A percentile compares a stretch with the other conserved stretches of the same genome.
Conservation (phyloP, 192 early-diverging fungal genomes). For the Irineochytrium annulatum region DNA sequence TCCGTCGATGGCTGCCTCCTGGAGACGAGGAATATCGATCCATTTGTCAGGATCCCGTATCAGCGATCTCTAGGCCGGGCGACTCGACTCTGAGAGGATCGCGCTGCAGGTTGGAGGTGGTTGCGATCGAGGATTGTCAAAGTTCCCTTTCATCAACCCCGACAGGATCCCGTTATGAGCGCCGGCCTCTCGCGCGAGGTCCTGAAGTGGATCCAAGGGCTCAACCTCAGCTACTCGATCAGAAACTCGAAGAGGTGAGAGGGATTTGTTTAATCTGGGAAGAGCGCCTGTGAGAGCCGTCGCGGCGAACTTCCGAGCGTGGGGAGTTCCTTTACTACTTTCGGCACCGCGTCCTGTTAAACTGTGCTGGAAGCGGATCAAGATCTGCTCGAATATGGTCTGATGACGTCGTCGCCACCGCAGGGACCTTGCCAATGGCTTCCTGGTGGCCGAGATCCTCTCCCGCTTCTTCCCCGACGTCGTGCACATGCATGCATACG, state of each 20-base stretch:
- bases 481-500: conserved; percentile 44
- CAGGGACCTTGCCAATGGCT: conserved; percentile 50
- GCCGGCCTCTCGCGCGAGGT: conserved; percentile 40
- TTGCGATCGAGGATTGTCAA: no score
- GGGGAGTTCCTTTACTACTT: neutral
- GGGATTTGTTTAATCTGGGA: neutral
- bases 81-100: no score
- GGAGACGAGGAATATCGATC: no score
- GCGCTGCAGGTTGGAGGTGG: no score
- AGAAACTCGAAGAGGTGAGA: conserved; percentile 42
- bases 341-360: neutral
- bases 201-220: conserved; percentile 43
- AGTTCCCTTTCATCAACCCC: no score
- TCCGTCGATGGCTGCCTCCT: no score
- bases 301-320: neutral
- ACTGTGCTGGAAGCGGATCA: no score
- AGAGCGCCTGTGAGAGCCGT: neutral
- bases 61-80: no score
- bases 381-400: no score
- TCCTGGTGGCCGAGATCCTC: conserved; percentile 49
- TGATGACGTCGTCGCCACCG: no score
- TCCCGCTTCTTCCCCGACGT: conserved; percentile 40
- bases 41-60: no score
- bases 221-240: conserved; percentile 37
- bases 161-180: no score